phyloP scores from a whole-genome alignment of 768 basidiomycete genomes.

The Clathrus columnatus region DNA sequence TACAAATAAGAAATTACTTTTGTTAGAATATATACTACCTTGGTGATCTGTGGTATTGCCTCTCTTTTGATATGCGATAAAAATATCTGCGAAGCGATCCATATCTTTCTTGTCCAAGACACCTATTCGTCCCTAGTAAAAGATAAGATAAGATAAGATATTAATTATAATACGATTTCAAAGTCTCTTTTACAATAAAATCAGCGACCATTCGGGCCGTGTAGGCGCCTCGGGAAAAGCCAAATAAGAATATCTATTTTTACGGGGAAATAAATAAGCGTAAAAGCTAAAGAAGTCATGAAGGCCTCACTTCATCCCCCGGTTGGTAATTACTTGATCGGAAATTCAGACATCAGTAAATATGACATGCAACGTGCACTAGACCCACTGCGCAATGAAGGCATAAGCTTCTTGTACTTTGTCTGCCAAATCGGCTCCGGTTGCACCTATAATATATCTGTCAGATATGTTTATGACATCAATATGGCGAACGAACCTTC shows the following conservation, averaged over 20 bases:
- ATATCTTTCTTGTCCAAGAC: slow-evolving; percentile 62
- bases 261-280: slow-evolving; percentile 6
- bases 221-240: slow-evolving; percentile 72
- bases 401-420: slow-evolving; percentile 74
- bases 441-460: slow-evolving; percentile 38
- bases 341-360: background rate
- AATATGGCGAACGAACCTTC: slow-evolving; percentile 44
- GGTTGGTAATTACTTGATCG: slow-evolving; percentile 53
- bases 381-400: slow-evolving; percentile 68
- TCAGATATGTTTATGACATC: slow-evolving; percentile 8
- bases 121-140: slow-evolving; percentile 56
- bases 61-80: slow-evolving; percentile 50
- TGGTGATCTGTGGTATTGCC: slow-evolving; percentile 42
- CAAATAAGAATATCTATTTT: slow-evolving; percentile 63
- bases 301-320: slow-evolving; percentile 53
- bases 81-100: slow-evolving; percentile 62
- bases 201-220: slow-evolving; percentile 66
- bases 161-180: background rate
- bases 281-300: background rate
- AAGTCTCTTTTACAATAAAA: slow-evolving; percentile 57
- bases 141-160: background rate
- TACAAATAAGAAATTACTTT: background rate
- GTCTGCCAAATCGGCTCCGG: slow-evolving; percentile 52
- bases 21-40: slow-evolving; percentile 25
- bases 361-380: background rate